Evolutionary conservation across 495 filamentous ascomycete genomes (phyloP).

Genomic region (Penicillium cosmopolitanum): DNA sequence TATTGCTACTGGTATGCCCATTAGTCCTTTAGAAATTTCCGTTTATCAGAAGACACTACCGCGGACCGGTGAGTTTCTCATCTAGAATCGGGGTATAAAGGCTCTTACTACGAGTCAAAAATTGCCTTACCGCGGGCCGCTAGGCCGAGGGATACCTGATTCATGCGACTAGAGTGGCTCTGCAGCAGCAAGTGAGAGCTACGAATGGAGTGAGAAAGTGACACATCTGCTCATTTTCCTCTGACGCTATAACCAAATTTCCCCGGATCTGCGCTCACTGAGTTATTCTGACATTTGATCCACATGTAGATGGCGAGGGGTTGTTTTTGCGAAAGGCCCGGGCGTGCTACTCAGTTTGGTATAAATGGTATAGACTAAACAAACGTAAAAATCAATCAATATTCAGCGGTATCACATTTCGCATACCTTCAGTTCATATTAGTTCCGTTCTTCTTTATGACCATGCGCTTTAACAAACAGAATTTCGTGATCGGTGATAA

Average conservation of each 20-base stretch:
- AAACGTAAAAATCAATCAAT: no score
- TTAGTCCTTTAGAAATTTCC: no score
- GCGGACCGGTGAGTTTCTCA: slow-evolving; percentile 7
- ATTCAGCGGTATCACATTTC: no score
- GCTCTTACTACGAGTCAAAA: neutral
- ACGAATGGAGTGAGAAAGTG: no score
- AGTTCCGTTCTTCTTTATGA: no score
- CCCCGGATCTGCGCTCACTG: neutral
- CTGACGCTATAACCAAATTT: neutral
- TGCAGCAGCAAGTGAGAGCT: no score
- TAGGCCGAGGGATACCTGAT: neutral
- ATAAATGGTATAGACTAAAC: no score
- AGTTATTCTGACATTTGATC: neutral
- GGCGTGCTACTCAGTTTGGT: neutral
- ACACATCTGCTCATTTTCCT: no score
- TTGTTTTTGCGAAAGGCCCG: neutral
- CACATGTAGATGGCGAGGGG: neutral
- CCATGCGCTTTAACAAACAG: no score
- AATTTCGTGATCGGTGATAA: no score
- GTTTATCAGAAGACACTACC: neutral
- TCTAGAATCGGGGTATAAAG: neutral
- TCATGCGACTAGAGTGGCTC: neutral
- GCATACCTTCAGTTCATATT: no score
- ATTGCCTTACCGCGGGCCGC: slow-evolving; percentile 4
- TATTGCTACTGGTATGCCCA: no score